Evolutionary conservation across 495 filamentous ascomycete species (phyloP), one percentile per base, ranked within the genome.

Genomic region (Xylaria acuta): DNA sequence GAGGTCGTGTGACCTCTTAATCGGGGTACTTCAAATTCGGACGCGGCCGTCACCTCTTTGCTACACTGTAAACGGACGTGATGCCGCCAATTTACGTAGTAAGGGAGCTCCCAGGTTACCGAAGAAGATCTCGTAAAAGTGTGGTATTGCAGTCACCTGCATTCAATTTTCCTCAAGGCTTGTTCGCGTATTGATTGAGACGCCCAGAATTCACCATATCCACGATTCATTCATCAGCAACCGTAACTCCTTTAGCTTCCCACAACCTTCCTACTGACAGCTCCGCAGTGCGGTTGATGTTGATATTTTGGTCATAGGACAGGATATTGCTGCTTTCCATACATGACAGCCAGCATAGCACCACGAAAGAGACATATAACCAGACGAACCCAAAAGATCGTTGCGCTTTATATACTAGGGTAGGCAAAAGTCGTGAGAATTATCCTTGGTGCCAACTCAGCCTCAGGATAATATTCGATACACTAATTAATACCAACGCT

Each of bases 1-100:
- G 22, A 62, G 58, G 68, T 70, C 56, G 41, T 70, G 58, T 70
- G 68, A 70, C 58, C 67, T 27, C 41, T 49, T 62, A 40, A 30
- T 36, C 58, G 36, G 27, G 58, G 40, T 30, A 49, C 22, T 41
- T 51, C 25, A 18, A 47, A 20, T 40, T 51, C 9, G 14, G 34
- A 63, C 45, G 68, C 68, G 68, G 45, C 68, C 56, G 43, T 45
- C 43, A 40, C 6, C 20, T 53, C 63, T 62, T 70, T 43, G 56
- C 67, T 41, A 63, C 34, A 45, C 25, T 32, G 30, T 62, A 43
- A 38, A 25, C 16, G 22, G 32, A 51, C 45, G 22, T 63, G 67
- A 45, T 70, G n/a, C 32, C 22, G 43, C 49, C 47, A 67, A 65
- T 22, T 36, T 8, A 41, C 20, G 27, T 40, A 30, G 32, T 43